Evolutionary conservation across 306 rosid species (phyloP).

Genomic region (Cicer yamashitae): DNA sequence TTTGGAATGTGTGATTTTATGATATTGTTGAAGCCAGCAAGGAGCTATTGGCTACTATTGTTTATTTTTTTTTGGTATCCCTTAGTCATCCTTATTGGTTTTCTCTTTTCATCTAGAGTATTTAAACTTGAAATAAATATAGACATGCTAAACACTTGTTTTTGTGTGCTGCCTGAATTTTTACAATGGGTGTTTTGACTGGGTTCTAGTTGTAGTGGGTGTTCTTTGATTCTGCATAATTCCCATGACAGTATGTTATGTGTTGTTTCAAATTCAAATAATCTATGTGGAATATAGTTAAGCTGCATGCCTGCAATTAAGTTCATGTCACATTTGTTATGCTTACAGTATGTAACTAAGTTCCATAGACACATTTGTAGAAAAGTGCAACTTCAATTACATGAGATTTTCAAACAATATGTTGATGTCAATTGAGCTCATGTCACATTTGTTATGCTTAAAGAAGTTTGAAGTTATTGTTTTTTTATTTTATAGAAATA

Average conservation of each 20-base stretch:
- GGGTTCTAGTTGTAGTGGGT: neutral
- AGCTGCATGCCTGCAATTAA: neutral
- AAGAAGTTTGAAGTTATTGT: neutral
- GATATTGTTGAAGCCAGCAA: neutral
- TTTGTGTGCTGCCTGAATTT: slow-evolving; percentile 12
- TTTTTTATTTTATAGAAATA: neutral
- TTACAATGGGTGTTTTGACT: neutral
- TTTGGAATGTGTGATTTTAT: slow-evolving; percentile 34
- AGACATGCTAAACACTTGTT: neutral
- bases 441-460: slow-evolving; percentile 4
- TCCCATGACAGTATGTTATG: neutral
- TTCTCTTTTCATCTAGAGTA: neutral
- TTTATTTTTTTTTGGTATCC: neutral
- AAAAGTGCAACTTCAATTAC: slow-evolving; percentile 12
- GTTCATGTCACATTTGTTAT: neutral
- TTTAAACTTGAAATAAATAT: slow-evolving; percentile 4
- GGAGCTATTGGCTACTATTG: neutral
- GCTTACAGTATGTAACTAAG: slow-evolving; percentile 1
- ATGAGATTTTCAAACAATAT: slow-evolving; percentile 11
- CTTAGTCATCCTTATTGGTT: neutral
- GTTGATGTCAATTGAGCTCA: slow-evolving; percentile 10
- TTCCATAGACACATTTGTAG: neutral
- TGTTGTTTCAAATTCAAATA: slow-evolving; percentile 31
- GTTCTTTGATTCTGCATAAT: slow-evolving; percentile 39
- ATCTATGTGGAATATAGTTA: slow-evolving; percentile 6